A percentile compares a stretch with the other conserved stretches of the same genome.
phyloP scores from a whole-genome alignment of 176 grass and related monocot genomes.

The Eragrostis curvula region DNA sequence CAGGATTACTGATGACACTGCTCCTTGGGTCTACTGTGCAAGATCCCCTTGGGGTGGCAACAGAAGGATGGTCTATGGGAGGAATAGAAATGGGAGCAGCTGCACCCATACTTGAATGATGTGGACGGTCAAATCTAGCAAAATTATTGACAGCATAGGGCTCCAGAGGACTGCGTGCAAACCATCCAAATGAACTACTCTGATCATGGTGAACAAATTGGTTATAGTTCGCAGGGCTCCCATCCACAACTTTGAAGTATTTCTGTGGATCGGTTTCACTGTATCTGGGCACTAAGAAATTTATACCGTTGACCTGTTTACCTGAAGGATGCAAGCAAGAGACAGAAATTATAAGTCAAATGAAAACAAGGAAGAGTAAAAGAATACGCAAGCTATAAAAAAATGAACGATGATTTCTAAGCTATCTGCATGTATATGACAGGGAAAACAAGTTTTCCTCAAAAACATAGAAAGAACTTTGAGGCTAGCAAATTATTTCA shows the following conservation, averaged over 20 bases:
- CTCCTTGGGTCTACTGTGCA: constrained; percentile 40
- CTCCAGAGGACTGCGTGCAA: constrained; percentile 42
- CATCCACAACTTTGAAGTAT: constrained; percentile 41
- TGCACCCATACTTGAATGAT: constrained; percentile 38
- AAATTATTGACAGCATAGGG: constrained; percentile 39
- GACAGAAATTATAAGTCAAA: constrained; percentile 8
- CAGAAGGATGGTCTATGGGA: constrained; percentile 35
- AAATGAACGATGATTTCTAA: constrained; percentile 5
- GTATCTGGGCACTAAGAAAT: constrained; percentile 43
- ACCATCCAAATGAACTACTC: constrained; percentile 50
- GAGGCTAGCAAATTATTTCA: background rate
- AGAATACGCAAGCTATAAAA: constrained; percentile 11
- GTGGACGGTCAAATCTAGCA: constrained; percentile 35
- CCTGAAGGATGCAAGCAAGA: constrained; percentile 49
- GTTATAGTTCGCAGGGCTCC: constrained; percentile 35
- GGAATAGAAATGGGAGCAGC: constrained; percentile 43
- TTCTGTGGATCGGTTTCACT: constrained; percentile 12
- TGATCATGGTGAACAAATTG: constrained; percentile 49
- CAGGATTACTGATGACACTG: constrained; percentile 39
- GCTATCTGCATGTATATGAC: background rate
- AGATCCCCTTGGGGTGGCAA: constrained; percentile 34
- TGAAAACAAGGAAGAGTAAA: constrained; percentile 15
- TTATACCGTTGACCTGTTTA: constrained; percentile 43
- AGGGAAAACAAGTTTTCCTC: background rate
- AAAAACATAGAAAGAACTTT: constrained; percentile 35